phyloP scores from a whole-genome alignment of 352 stramenopile genomes.

The Pythium grandisporangium region DNA sequence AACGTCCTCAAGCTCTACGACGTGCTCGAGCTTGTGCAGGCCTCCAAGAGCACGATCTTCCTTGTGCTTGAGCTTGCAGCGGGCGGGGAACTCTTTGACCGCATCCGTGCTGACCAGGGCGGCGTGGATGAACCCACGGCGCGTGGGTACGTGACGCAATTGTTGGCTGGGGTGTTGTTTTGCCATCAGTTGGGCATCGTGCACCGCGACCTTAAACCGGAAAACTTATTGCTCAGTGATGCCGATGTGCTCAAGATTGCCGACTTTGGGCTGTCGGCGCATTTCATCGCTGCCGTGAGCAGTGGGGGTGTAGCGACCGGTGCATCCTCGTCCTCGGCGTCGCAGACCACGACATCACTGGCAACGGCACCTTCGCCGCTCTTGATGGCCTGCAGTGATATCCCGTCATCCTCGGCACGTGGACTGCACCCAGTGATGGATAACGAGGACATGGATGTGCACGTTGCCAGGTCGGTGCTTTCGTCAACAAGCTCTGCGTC shows the following conservation, averaged over 20 bases:
- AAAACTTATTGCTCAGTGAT: constrained; percentile 93
- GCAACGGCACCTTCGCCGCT: too few species aligned
- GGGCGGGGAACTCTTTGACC: constrained; percentile 91
- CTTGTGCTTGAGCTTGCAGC: constrained; percentile 88
- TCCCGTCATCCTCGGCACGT: too few species aligned
- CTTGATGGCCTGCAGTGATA: too few species aligned
- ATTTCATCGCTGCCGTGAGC: constrained; percentile 82
- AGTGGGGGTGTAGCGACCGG: constrained; percentile 19
- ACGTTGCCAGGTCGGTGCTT: too few species aligned
- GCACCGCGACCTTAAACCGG: constrained; percentile 94
- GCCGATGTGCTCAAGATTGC: constrained; percentile 91
- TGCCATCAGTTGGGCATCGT: constrained; percentile 91
- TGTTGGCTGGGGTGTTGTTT: constrained; percentile 83
- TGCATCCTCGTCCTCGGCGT: constrained; percentile 15
- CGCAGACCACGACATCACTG: neutral
- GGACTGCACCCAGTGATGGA: constrained; percentile 15
- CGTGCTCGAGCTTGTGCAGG: constrained; percentile 94
- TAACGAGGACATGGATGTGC: constrained; percentile 13
- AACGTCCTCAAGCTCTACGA: constrained; percentile 96
- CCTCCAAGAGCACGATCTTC: constrained; percentile 92
- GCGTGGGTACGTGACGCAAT: constrained; percentile 82
- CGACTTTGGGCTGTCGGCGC: constrained; percentile 91
- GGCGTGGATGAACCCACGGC: constrained; percentile 78
- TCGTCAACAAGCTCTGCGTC: constrained; percentile 6
- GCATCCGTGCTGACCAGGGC: constrained; percentile 84